Conservation (phyloP, 306 rosid genomes). For the Dryas drummondii region DNA sequence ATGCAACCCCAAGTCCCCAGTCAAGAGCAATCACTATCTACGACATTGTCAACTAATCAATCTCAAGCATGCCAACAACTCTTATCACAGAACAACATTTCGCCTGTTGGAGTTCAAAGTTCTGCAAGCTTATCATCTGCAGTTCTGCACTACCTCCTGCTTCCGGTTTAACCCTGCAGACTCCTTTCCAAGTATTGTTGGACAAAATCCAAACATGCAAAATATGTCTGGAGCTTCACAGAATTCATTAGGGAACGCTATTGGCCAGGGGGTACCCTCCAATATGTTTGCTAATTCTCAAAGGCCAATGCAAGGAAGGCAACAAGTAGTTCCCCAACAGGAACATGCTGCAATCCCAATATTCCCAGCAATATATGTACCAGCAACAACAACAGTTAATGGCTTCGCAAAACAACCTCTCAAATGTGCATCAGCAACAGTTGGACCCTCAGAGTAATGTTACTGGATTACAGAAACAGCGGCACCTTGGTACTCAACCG, state of each 20-base stretch:
- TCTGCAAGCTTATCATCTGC: conserved; percentile 39
- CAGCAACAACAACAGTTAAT: conserved; percentile 52
- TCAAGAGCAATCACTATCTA: conserved; percentile 64
- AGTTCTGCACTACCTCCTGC: conserved; percentile 54
- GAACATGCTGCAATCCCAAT: conserved; percentile 72
- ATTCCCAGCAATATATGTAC: conserved; percentile 50
- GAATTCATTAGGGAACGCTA: conserved; percentile 55
- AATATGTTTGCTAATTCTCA: conserved; percentile 67
- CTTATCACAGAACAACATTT: conserved; percentile 54
- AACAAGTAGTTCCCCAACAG: conserved; percentile 65
- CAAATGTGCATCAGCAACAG: conserved; percentile 81
- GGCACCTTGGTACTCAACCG: conserved; percentile 63
- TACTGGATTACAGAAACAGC: conserved; percentile 66
- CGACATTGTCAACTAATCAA: conserved; percentile 49
- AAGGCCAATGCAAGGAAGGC: conserved; percentile 78
- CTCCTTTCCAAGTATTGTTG: conserved; percentile 54
- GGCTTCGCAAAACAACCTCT: conserved; percentile 65
- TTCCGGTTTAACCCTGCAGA: conserved; percentile 58
- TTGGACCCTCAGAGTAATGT: conserved; percentile 61
- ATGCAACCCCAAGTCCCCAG: conserved; percentile 57
- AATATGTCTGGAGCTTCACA: conserved; percentile 55
- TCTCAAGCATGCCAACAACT: conserved; percentile 65
- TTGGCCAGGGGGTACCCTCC: conserved; percentile 64
- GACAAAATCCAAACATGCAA: conserved; percentile 72
- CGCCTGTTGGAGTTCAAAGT: conserved; percentile 46